Conservation (phyloP, 352 stramenopile species). For the Globisporangium canariense region DNA sequence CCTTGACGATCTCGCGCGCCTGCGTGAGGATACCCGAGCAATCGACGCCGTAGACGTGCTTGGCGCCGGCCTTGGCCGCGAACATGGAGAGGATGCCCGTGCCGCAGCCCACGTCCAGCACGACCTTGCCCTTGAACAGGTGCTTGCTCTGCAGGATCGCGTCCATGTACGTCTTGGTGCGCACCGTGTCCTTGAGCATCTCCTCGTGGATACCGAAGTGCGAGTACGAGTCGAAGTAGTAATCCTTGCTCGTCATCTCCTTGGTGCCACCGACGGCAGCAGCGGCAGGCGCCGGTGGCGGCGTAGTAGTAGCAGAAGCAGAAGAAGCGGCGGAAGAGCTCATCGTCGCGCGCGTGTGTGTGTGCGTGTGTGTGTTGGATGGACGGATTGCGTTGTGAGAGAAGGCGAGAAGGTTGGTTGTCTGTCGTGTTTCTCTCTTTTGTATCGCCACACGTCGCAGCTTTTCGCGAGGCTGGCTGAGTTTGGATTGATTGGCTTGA, state of each 20-base stretch:
- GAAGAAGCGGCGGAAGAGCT: slow-evolving; percentile 17
- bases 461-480: background rate
- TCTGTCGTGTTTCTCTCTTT: background rate
- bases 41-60: slow-evolving; percentile 95
- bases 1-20: slow-evolving; percentile 97
- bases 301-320: slow-evolving; percentile 8
- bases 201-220: slow-evolving; percentile 98
- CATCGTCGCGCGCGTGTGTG: slow-evolving; percentile 21
- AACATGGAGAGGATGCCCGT: slow-evolving; percentile 99
- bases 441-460: slow-evolving; percentile 14
- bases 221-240: slow-evolving; percentile 99
- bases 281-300: slow-evolving; percentile 17
- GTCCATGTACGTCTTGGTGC: slow-evolving; percentile 96
- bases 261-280: slow-evolving; percentile 15
- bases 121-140: slow-evolving; percentile 96
- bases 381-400: slow-evolving; percentile 11
- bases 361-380: background rate
- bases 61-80: slow-evolving; percentile 87
- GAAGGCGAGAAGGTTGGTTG: background rate
- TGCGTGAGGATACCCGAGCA: slow-evolving; percentile 93
- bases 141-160: slow-evolving; percentile 97
- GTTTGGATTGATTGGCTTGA: slow-evolving; percentile 10
- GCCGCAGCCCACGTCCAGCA: slow-evolving; percentile 97
- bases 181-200: slow-evolving; percentile 89
- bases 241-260: slow-evolving; percentile 93